These are phyloP conservation scores for Tricholomella constricta DNA, from an alignment of 768 basidiomycete species.

Conservation along the genomic window DNA sequence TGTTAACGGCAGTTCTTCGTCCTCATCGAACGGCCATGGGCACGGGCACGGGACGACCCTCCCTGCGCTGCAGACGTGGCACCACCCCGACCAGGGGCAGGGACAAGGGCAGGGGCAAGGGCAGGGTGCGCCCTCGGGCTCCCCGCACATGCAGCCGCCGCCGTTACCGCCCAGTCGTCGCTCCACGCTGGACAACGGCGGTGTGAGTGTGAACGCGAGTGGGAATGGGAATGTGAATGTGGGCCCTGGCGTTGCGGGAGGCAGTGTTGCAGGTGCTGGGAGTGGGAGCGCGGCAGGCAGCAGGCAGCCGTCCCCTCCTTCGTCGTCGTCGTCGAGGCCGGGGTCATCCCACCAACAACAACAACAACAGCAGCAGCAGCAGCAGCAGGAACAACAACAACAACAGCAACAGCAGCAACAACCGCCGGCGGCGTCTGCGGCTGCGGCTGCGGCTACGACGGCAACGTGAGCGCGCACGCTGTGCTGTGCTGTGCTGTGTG, in stretches of 20 bases:
- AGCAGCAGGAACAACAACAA: too few species aligned
- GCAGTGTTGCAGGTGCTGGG: too few species aligned
- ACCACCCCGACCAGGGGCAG: constrained; percentile 12
- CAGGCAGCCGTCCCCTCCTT: neutral
- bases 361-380: neutral
- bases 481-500: too few species aligned
- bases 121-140: neutral
- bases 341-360: neutral
- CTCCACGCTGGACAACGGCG: neutral
- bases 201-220: neutral
- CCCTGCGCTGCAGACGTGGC: constrained; percentile 52
- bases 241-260: too few species aligned
- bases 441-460: neutral
- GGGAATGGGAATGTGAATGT: too few species aligned
- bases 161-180: neutral
- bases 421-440: neutral
- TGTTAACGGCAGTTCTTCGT: too few species aligned
- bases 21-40: constrained; percentile 20
- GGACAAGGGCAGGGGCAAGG: constrained; percentile 1
- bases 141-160: neutral
- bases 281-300: neutral
- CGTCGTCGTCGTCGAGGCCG: neutral
- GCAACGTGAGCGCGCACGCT: too few species aligned
- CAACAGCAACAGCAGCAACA: too few species aligned
- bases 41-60: constrained; percentile 31